Percentiles rank a stretch among this genome's conserved stretches.
phyloP scores from a whole-genome alignment of 148 eudicot genomes.

The Fallopia convolvulus region DNA sequence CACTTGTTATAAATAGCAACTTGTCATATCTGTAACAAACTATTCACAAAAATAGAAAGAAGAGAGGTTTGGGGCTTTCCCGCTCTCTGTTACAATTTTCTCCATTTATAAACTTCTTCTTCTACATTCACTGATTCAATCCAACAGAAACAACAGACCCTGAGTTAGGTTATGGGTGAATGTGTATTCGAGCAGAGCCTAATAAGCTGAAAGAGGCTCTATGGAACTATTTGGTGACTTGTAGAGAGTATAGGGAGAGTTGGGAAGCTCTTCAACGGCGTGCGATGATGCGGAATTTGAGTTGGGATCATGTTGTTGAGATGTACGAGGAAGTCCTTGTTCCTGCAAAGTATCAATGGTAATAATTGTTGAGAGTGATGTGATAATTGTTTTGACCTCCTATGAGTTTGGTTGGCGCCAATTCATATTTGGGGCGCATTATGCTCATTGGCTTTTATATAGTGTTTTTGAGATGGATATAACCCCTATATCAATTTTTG shows the following conservation, averaged over 20 bases:
- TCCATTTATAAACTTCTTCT: too few species aligned
- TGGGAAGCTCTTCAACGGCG: constrained; percentile 82
- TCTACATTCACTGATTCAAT: too few species aligned
- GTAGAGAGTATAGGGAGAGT: constrained; percentile 56
- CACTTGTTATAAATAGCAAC: too few species aligned
- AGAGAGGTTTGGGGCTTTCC: too few species aligned
- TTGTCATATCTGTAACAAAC: too few species aligned
- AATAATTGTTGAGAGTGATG: constrained; percentile 11
- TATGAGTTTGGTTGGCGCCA: not conserved
- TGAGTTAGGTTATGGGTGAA: constrained; percentile 81
- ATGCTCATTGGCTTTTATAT: too few species aligned
- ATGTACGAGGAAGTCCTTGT: constrained; percentile 74
- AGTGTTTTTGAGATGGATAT: too few species aligned
- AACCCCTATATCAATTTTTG: too few species aligned
- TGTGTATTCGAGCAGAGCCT: constrained; percentile 61
- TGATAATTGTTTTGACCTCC: not conserved
- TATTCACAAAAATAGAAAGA: too few species aligned
- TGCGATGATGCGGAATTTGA: constrained; percentile 73
- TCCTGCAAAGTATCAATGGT: constrained; percentile 97
- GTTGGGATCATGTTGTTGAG: constrained; percentile 83
- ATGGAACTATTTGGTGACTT: constrained; percentile 75
- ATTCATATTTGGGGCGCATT: not conserved
- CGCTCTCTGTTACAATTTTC: too few species aligned
- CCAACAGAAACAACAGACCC: too few species aligned
- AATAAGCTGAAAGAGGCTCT: constrained; percentile 53